Conservation (phyloP, 2,329 filamentous ascomycete genomes). For the Sarocladium brachiariae region DNA sequence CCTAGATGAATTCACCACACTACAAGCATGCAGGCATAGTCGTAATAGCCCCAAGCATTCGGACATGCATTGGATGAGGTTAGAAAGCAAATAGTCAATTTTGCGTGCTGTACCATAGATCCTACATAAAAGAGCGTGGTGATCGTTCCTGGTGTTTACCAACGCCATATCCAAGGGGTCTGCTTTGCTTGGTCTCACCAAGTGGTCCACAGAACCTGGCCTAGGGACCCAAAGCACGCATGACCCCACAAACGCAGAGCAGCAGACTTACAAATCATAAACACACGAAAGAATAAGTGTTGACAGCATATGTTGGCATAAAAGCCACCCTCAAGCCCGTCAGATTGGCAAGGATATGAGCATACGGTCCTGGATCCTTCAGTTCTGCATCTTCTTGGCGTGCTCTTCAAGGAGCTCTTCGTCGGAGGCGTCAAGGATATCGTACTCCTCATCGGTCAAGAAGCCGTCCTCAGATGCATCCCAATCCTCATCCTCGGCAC, state of each 20-base stretch:
- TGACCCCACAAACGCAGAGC: not conserved
- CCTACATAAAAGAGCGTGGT: slow-evolving; percentile 8
- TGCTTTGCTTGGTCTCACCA: not conserved
- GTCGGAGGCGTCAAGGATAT: slow-evolving; percentile 91
- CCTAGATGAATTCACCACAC: too few relatives aligned
- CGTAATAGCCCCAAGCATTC: too few relatives aligned
- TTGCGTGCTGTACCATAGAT: slow-evolving; percentile 2
- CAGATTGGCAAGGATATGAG: not conserved
- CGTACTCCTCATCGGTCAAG: slow-evolving; percentile 96
- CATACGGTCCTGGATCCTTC: not conserved
- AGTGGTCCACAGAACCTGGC: not conserved
- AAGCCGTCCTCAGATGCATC: slow-evolving; percentile 66
- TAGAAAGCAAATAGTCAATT: slow-evolving; percentile 3
- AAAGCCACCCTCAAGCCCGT: not conserved
- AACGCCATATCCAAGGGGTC: slow-evolving; percentile 6
- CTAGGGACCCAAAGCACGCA: too few relatives aligned
- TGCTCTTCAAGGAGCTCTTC: slow-evolving; percentile 65
- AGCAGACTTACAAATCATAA: not conserved
- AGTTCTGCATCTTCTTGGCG: not conserved
- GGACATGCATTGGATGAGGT: too few relatives aligned
- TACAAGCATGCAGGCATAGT: too few relatives aligned
- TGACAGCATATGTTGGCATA: not conserved
- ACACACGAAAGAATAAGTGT: not conserved
- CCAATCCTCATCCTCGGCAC: slow-evolving; percentile 53
- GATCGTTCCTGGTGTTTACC: not conserved